Base-by-base conservation (phyloP, 768 basidiomycete species). In the Boletus speciosus region DNA sequence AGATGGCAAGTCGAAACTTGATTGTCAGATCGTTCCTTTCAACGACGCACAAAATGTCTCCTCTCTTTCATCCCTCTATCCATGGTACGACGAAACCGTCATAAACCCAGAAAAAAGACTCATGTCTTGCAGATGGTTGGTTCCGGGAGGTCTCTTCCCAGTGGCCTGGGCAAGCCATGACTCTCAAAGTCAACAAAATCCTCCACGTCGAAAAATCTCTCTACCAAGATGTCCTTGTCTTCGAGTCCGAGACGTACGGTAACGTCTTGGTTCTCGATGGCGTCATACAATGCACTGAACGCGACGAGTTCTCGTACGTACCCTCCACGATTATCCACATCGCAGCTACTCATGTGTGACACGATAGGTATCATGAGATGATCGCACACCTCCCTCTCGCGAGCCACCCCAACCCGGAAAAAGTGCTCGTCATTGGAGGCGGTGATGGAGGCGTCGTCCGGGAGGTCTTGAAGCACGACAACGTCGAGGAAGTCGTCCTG, bases 81-180 rank as follows among this genome's bases (percentile, higher is more conserved):
- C 72, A 74, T 63, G 82, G 82, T 78, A 59, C 61, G 46, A 11
- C 15, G 41, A 43, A 12, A 40, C 8, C 12, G 0, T 21, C 15
- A 5, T 16, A 15, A 36, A 49, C 15, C n/a, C 15, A 35, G 44
- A 74, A 46, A 29, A 49, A 27, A 36, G 2, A 49, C 31, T 55
- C 4, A 51, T 6, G 3, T 39, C 47, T 42, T 16, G 21, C 43
- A 86, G 93, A 94, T 78, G 93, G 94, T 71, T 96, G 93, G 93
- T 98, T 95, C 78, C 83, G 90, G 56, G 94, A 98, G 75, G 88
- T 93, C 63, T 92, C 90, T 27, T 82, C 90, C 16, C 94, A 98
- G 76, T 98, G 94, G 94, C 93, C 90, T 6, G 95, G 94, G 45
- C 93, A 97, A 75, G 96, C 96, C 47, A 93, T 97, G 93, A 92